phyloP scores from a whole-genome alignment of 768 basidiomycete species.

The Collybiopsis luxurians region DNA sequence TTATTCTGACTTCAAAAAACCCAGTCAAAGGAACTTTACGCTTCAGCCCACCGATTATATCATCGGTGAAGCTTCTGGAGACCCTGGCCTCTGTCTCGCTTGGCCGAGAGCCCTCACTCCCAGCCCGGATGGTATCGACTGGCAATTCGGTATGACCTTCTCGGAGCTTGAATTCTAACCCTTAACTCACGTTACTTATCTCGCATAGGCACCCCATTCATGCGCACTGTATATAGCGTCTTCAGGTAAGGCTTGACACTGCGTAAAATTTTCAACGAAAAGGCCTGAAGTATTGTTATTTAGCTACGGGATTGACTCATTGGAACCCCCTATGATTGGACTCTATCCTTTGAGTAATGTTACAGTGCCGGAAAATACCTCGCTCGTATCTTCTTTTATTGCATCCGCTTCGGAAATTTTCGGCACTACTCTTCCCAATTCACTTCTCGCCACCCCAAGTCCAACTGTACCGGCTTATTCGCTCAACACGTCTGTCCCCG shows the following conservation, averaged over 20 bases:
- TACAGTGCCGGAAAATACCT: slow-evolving; percentile 35
- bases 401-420: slow-evolving; percentile 64
- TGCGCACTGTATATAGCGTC: slow-evolving; percentile 75
- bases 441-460: slow-evolving; percentile 60
- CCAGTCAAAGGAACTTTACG: slow-evolving; percentile 49
- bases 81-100: slow-evolving; percentile 66
- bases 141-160: slow-evolving; percentile 65
- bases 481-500: slow-evolving; percentile 66
- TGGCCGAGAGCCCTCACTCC: slow-evolving; percentile 73
- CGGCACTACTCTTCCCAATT: slow-evolving; percentile 71
- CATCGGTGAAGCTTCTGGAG: slow-evolving; percentile 63
- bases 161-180: neutral
- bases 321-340: slow-evolving; percentile 79
- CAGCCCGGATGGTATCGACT: slow-evolving; percentile 73
- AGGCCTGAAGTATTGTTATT: no score
- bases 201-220: slow-evolving; percentile 58
- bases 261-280: no score
- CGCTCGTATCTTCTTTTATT: slow-evolving; percentile 46
- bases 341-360: slow-evolving; percentile 62
- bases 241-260: slow-evolving; percentile 63
- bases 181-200: neutral
- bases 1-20: neutral
- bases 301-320: slow-evolving; percentile 72
- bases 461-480: slow-evolving; percentile 61
- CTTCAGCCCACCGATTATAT: slow-evolving; percentile 76